phyloP scores from a whole-genome alignment of 495 filamentous ascomycete genomes.

The Annulohypoxylon bovei region DNA sequence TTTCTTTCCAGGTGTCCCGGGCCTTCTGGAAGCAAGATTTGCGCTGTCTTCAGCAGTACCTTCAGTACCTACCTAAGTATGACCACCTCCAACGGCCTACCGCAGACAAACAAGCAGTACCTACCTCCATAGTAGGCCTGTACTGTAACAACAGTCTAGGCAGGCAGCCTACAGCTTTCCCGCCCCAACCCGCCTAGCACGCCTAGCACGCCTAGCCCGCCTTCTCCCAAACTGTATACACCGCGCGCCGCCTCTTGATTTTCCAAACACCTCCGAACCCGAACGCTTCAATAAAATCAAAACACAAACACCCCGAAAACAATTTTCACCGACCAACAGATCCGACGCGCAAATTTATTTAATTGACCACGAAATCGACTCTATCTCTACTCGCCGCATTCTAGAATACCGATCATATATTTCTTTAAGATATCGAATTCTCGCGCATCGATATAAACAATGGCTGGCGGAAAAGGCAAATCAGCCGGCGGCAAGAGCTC shows the following conservation, averaged over 20 bases:
- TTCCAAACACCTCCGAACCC: slow-evolving; percentile 33
- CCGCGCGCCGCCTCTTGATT: slow-evolving; percentile 47
- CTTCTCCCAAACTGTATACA: slow-evolving; percentile 9
- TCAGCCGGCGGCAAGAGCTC: slow-evolving; percentile 89
- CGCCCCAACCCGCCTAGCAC: background rate
- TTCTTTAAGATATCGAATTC: slow-evolving; percentile 37
- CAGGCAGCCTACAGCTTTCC: slow-evolving; percentile 1
- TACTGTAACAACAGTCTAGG: background rate
- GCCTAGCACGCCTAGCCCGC: slow-evolving; percentile 6
- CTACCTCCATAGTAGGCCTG: no score
- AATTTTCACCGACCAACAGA: slow-evolving; percentile 45
- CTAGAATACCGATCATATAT: background rate
- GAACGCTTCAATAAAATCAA: slow-evolving; percentile 33
- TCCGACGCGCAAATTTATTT: slow-evolving; percentile 43
- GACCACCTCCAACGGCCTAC: background rate
- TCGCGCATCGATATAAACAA: slow-evolving; percentile 50
- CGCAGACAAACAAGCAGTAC: background rate
- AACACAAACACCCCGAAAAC: slow-evolving; percentile 46
- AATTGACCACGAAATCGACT: slow-evolving; percentile 17
- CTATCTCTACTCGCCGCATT: slow-evolving; percentile 13
- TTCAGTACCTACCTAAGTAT: background rate
- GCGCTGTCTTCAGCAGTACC: background rate
- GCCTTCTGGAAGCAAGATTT: slow-evolving; percentile 21
- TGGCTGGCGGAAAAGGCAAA: slow-evolving; percentile 91
- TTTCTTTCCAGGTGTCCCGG: slow-evolving; percentile 3